Conservation (phyloP, 176 grass and related monocot genomes). For the Rhynchospora breviuscula region DNA sequence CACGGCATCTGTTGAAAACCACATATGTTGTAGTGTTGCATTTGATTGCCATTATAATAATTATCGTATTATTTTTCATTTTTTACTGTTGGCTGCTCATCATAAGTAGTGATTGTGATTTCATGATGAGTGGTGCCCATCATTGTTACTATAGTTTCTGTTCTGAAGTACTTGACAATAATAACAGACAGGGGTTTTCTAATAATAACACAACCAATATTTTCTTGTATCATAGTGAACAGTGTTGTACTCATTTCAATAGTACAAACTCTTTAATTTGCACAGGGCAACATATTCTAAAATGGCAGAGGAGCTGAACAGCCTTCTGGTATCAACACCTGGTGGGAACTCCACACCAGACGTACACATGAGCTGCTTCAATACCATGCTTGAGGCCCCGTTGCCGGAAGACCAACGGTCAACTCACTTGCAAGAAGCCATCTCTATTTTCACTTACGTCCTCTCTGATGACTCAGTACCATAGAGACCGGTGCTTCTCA, state of each 20-base stretch:
- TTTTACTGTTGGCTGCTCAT: background rate
- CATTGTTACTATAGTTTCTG: background rate
- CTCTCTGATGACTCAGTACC: constrained; percentile 31
- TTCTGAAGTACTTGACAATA: background rate
- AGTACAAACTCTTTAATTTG: background rate
- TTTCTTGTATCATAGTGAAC: background rate
- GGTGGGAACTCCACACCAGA: constrained; percentile 12
- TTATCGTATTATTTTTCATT: background rate
- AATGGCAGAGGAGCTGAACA: constrained; percentile 70
- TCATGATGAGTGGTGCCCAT: background rate
- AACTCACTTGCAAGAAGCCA: constrained; percentile 50
- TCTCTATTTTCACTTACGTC: constrained; percentile 59
- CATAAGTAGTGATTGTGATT: background rate
- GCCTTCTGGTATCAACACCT: constrained; percentile 41
- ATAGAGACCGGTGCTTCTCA: constrained; percentile 10
- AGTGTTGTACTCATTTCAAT: background rate
- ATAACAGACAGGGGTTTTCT: background rate
- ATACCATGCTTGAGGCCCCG: constrained; percentile 59
- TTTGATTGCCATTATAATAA: background rate
- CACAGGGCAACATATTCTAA: constrained; percentile 75
- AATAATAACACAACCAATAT: background rate
- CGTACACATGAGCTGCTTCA: constrained; percentile 62
- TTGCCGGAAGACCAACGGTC: constrained; percentile 42
- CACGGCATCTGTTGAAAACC: background rate
- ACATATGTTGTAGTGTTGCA: background rate